Percentiles rank a stretch among this genome's conserved stretches.
phyloP scores from a whole-genome alignment of 805 yeast species.

The Suhomyces pyralidae region DNA sequence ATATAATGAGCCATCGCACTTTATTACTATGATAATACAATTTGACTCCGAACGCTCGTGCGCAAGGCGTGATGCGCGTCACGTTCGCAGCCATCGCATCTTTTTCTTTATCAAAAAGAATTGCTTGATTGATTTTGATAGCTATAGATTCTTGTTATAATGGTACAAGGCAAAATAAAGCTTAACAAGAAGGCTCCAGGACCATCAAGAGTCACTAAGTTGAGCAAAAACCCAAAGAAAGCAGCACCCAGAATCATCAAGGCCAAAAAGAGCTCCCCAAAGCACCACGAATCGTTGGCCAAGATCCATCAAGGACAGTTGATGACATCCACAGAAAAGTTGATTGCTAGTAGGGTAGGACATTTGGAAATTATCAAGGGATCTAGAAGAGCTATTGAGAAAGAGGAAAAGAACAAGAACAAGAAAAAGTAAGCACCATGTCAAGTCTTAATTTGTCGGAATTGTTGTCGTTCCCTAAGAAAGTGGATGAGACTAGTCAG shows the following conservation, averaged over 20 bases:
- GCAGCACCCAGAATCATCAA: constrained; percentile 70
- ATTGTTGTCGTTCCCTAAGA: neutral
- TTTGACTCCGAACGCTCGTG: constrained; percentile 1
- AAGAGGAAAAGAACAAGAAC: constrained; percentile 43
- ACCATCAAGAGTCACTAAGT: constrained; percentile 58
- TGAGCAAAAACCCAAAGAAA: constrained; percentile 61
- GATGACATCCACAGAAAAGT: constrained; percentile 70
- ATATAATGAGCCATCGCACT: constrained; percentile 1
- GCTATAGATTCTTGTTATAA: constrained; percentile 17
- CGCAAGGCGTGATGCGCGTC: neutral
- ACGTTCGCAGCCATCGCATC: neutral
- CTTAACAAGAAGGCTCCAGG: constrained; percentile 33
- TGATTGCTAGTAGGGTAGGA: constrained; percentile 87
- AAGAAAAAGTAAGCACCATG: constrained; percentile 9
- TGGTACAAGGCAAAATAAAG: constrained; percentile 77
- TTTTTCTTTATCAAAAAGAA: neutral
- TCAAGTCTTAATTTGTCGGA: neutral
- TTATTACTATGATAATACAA: neutral
- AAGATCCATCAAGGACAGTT: constrained; percentile 56
- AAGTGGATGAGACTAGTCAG: neutral
- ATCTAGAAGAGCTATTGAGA: constrained; percentile 79
- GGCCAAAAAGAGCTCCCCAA: constrained; percentile 57
- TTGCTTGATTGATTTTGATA: neutral
- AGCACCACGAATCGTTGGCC: constrained; percentile 48
- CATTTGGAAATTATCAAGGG: constrained; percentile 91